Evolutionary conservation across 768 basidiomycete species (phyloP), one percentile per base, ranked within the genome.

Genomic region (Tulasnella calospora): DNA sequence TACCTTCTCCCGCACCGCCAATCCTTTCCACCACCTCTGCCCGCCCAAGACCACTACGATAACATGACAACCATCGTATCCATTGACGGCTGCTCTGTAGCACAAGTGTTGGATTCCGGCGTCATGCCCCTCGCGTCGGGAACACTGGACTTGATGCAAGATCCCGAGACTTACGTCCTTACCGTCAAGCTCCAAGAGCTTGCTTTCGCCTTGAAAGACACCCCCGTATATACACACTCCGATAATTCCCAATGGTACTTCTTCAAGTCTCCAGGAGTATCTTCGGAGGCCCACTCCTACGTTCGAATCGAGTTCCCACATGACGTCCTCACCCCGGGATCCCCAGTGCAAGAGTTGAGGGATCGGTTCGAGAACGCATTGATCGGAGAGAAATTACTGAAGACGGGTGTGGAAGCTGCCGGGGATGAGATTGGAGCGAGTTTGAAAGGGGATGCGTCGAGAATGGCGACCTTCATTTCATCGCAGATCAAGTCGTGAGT

Each of bases 221-320:
- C 38, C 10, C 77, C 77, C 8, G 67, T 78, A 2, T 71, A 44
- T 36, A 78, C 77, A 19, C 77, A 78, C 27, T 30, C 77, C 30
- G 38, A 78, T 5, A 71, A 78, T 38, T 69, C 77, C 21, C 77
- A 44, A 35, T 78, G 77, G 77, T 78, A 78, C 77, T 78, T 78
- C 71, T 78, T 78, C 77, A 73, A 78, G 44, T 41, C 67, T 46
- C 77, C 77, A 36, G 71, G 71, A 40, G 51, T 75, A 27, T 46
- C 41, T 21, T 40, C 71, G n/a, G 40, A 33, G 46, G 41, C 21
- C 30, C 46, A 57, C 27, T 78, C 77, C 3, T 78, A 78, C 55
- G 71, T 78, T 40, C 61, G 71, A 38, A 51, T 78, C n/a, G 51
- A 40, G 30, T 72, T 78, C 21, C 77, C 77, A 23, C 41, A 78